Evolutionary conservation across 1,284 basidiomycete genomes (phyloP).

Genomic region (Ustilago nuda): DNA sequence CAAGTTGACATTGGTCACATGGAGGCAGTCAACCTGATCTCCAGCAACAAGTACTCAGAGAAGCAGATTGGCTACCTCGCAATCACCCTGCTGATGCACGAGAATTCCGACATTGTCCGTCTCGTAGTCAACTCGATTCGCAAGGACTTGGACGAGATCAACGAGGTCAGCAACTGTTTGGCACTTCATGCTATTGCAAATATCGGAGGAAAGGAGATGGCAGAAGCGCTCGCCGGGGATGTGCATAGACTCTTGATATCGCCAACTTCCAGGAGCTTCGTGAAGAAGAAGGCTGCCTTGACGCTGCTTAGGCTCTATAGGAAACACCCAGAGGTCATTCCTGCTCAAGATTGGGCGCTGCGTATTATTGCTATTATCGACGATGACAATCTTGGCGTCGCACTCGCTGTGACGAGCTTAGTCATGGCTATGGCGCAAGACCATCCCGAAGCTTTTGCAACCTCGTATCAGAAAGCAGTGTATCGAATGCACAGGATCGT

Average conservation of each 20-base stretch:
- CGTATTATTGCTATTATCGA: slow-evolving; percentile 95
- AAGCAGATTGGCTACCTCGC: slow-evolving; percentile 99
- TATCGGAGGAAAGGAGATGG: slow-evolving; percentile 97
- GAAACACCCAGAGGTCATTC: slow-evolving; percentile 93
- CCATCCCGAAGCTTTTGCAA: slow-evolving; percentile 85
- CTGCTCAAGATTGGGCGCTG: slow-evolving; percentile 92
- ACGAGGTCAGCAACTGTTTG: slow-evolving; percentile 94
- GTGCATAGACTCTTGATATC: slow-evolving; percentile 96
- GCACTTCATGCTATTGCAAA: slow-evolving; percentile 98
- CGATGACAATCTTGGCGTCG: slow-evolving; percentile 88
- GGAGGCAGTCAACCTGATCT: slow-evolving; percentile 98
- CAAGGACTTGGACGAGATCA: slow-evolving; percentile 94
- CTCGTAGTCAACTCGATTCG: slow-evolving; percentile 97
- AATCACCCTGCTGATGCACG: slow-evolving; percentile 95
- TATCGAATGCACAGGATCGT: slow-evolving; percentile 87
- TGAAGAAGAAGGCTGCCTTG: slow-evolving; percentile 98
- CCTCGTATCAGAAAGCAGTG: slow-evolving; percentile 94
- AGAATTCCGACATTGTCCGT: slow-evolving; percentile 94
- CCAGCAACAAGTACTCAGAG: slow-evolving; percentile 94
- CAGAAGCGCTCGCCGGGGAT: slow-evolving; percentile 89
- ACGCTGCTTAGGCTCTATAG: slow-evolving; percentile 92
- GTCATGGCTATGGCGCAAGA: slow-evolving; percentile 96
- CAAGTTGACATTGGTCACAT: slow-evolving; percentile 99
- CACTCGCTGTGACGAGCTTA: slow-evolving; percentile 89
- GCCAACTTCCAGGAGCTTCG: slow-evolving; percentile 92